Evolutionary conservation across 2,329 filamentous ascomycete genomes (phyloP).

Genomic region (Leptographium flavum): DNA sequence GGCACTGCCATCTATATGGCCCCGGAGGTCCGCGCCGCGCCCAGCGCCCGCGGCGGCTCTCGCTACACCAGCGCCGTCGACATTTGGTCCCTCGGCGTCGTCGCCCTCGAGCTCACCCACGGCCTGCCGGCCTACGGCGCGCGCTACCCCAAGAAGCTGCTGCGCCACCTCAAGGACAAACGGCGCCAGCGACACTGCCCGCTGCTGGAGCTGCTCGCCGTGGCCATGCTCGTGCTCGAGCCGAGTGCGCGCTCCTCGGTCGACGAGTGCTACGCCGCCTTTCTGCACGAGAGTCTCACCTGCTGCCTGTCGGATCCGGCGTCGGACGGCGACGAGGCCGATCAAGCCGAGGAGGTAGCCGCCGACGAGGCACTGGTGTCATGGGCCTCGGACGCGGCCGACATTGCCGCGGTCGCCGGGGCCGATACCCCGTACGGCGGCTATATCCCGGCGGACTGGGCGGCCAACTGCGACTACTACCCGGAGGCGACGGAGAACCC

Average conservation of each 20-base stretch:
- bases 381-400: too few relatives aligned
- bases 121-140: not conserved
- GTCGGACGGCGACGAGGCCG: not conserved
- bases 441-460: too few relatives aligned
- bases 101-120: constrained; percentile 1
- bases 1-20: not conserved
- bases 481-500: too few relatives aligned
- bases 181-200: not conserved
- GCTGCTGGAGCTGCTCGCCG: not conserved
- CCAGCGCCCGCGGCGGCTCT: not conserved
- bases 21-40: not conserved
- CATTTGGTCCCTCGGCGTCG: constrained; percentile 1
- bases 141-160: not conserved
- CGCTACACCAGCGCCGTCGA: not conserved
- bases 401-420: too few relatives aligned
- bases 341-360: not conserved
- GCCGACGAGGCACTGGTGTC: too few relatives aligned
- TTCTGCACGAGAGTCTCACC: not conserved
- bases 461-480: too few relatives aligned
- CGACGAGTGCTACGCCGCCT: not conserved
- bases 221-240: not conserved
- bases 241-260: not conserved
- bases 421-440: too few relatives aligned
- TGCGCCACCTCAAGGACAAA: not conserved
- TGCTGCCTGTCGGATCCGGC: not conserved